These are phyloP conservation scores for Verticillium albo-atrum DNA, from an alignment of 2,329 filamentous ascomycete species.

Conservation along the genomic window DNA sequence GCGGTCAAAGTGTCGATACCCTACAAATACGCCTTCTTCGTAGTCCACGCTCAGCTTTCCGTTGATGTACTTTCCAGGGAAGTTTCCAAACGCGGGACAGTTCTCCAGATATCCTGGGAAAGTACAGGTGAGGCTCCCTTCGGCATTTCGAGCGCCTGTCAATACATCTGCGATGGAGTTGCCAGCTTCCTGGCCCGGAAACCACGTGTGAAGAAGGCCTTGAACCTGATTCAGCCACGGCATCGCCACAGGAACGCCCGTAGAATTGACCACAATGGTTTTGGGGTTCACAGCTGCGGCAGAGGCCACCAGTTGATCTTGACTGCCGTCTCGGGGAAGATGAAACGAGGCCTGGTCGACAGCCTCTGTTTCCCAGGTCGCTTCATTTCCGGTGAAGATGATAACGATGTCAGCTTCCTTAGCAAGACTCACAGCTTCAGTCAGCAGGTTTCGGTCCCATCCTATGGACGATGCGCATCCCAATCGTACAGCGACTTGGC, in stretches of 20 bases:
- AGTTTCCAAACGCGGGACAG: conserved; percentile 62
- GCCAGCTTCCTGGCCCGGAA: conserved; percentile 33
- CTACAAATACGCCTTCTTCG: conserved; percentile 70
- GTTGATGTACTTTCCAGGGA: conserved; percentile 32
- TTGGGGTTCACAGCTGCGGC: conserved; percentile 54
- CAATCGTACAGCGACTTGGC: conserved; percentile 20
- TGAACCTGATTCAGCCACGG: conserved; percentile 50
- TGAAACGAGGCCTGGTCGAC: conserved; percentile 69
- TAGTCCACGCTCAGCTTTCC: conserved; percentile 46
- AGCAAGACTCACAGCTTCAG: conserved; percentile 51
- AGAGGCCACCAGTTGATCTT: conserved; percentile 45
- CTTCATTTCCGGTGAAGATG: conserved; percentile 52
- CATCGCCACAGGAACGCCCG: conserved; percentile 55
- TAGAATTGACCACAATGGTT: conserved; percentile 58
- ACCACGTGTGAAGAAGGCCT: conserved; percentile 73
- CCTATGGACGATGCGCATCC: conserved; percentile 24
- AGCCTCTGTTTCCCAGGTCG: conserved; percentile 39
- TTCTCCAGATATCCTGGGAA: conserved; percentile 57
- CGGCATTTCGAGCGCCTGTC: conserved; percentile 54
- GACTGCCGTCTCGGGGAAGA: conserved; percentile 48
- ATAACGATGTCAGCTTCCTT: conserved; percentile 56
- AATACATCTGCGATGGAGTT: conserved; percentile 19
- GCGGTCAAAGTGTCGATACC: conserved; percentile 65
- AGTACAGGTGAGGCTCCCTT: conserved; percentile 57
- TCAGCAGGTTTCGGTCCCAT: conserved; percentile 23